Base-by-base conservation (phyloP, 352 stramenopile species). In the Phytophthora constricta region DNA sequence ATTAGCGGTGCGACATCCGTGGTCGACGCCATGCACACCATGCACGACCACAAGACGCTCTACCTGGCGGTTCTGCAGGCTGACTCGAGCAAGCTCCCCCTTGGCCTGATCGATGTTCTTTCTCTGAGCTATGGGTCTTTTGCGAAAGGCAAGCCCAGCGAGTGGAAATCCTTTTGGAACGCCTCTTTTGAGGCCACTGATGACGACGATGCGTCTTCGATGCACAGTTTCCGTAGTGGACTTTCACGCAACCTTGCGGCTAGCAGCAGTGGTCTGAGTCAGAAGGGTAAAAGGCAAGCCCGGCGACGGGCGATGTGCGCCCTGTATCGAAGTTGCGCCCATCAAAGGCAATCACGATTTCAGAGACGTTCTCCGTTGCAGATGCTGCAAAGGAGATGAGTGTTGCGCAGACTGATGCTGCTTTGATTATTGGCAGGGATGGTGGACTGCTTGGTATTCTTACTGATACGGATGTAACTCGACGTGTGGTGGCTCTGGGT, bases 401-500 rank as follows among this genome's bases (percentile, higher is more conserved):
- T 25, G 65, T 83, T 25, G 91, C 97, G 26, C 85, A 98, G 58
- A 92, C 91, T 4, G 95, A 98, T 57, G 95, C 96, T 3, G 93
- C 97, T 4, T 79, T 99, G 13, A 89, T 99, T 22, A 93, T 98
- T 57, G 94, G 89, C 23, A 69, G 84, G 3, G 80, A 93, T 45
- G 96, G 96, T 22, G 90, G 84, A 7, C 79, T 99, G 23, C 79
- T 90, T 37, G 97, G 97, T 54, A 99, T 99, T 66, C 80, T 99
- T 47, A 99, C 96, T 13, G 97, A 99, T 49, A 97, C 89, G 14
- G 89, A 97, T 64, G 87, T 97, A 20, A 96, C 89, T 4, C 82
- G 88, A 11, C 82, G 87, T 42, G 89, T 97, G 8, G 89, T 97
- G 20, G 88, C 89, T 17, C 61, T 96, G 1, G 89, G 89, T 37